phyloP scores from a whole-genome alignment of 331 rosid genomes.

The Malus hybrid region DNA sequence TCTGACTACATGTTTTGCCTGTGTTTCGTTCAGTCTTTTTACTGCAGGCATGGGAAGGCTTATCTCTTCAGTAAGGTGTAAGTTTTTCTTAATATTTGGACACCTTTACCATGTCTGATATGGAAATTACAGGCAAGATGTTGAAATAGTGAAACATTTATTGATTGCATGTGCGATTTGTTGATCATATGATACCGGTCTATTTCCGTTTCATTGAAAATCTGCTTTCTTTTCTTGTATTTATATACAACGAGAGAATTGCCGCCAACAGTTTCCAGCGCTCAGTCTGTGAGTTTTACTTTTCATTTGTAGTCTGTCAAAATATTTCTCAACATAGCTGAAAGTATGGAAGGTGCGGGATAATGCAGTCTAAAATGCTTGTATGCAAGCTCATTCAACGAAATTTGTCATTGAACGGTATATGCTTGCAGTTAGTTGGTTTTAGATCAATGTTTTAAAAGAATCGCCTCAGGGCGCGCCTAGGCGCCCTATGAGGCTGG shows the following conservation, averaged over 20 bases:
- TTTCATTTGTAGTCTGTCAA: neutral
- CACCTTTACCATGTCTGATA: constrained; percentile 8
- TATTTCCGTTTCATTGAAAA: neutral
- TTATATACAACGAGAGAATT: neutral
- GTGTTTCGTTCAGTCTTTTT: constrained; percentile 57
- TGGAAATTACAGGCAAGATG: constrained; percentile 1
- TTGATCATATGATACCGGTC: neutral
- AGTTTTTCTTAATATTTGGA: constrained; percentile 37
- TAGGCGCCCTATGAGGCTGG: too few relatives aligned
- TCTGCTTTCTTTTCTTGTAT: neutral
- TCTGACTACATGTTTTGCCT: constrained; percentile 28
- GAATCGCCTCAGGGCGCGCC: too few relatives aligned
- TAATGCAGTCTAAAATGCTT: neutral
- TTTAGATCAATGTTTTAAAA: neutral
- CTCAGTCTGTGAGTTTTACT: neutral
- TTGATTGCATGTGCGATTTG: neutral
- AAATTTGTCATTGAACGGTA: neutral
- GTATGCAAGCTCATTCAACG: neutral
- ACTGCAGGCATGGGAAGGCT: constrained; percentile 67
- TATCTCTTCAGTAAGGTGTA: constrained; percentile 86
- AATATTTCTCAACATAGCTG: neutral
- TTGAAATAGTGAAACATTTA: neutral
- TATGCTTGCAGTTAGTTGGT: neutral
- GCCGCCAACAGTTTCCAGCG: neutral
- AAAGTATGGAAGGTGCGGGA: neutral